Base-by-base conservation (phyloP, 176 grass and related monocot genomes). In the Puya raimondii region DNA sequence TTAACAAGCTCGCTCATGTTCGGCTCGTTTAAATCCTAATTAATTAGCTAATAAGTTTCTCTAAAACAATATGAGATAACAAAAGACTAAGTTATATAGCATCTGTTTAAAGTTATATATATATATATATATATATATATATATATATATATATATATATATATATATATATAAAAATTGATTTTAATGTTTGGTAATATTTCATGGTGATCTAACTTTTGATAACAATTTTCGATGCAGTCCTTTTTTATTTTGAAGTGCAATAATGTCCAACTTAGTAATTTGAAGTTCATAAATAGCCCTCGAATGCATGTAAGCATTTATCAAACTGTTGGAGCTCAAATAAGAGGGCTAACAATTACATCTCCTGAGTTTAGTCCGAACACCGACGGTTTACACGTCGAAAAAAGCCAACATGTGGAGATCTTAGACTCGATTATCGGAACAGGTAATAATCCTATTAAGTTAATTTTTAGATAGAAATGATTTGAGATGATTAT, bases 331-430 rank as follows among this genome's bases (percentile, higher is more conserved):
- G 29, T 0, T 1, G 11, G 5, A 1, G 64, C 26, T 48, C 4
- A 1, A 0, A 14, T 76, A 14, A 47, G 9, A 1, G n/a, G 29
- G 9, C 16, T 76, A n/a, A 48, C 3, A 0, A 68, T 76, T 29
- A 68, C 17, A n/a, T 25, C 74, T 13, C 74, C 65, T 0, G 51
- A 9, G 16, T 50, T 57, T 10, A 68, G 74, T 50, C 74, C 33
- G 6, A 76, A 76, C 23, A 76, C 74, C 2, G 74, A 76, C 7
- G 74, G 65, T 26, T 49, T 76, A 25, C 65, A 76, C 26, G 6
- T 76, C 5, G n/a, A 68, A 53, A 3, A 48, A 15, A 68, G 51
- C 74, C 51, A 12, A 3, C 0, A 76, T 2, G 18, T 76, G 2
- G 1, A 5, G 17, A 16, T 76, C 23, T n/a, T 12, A 16, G 11